Evolutionary conservation across 805 yeast species (phyloP), one percentile per base, ranked within the genome.

Genomic region (Monosporozyma servazzii): DNA sequence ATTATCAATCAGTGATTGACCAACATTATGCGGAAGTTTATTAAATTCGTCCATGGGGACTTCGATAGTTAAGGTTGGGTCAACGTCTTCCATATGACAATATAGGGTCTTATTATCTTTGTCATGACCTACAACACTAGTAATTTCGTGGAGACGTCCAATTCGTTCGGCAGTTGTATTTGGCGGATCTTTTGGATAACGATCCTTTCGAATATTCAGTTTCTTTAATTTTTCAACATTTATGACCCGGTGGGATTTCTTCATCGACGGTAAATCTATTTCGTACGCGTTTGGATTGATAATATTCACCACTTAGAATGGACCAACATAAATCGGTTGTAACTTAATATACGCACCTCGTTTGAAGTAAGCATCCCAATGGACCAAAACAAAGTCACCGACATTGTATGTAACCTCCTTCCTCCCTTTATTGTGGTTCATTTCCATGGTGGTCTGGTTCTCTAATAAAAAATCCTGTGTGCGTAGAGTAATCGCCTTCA

Each of bases 251-350:
- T 51, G 56, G 8, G 29, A 31, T 27, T 47, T 52, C 3, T 3
- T 15, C 2, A 13, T 9, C 2, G 48, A 11, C 2, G 52, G 53
- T 45, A 53, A 31, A 37, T 54, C 57, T 23, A 53, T 5, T 31
- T 53, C 55, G 39, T 39, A 51, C 17, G 53, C 51, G 36, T 51
- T 52, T 1, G 37, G 39, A 42, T 49, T 36, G 17, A 52, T 40
- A 2, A 10, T 11, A 25, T 49, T 49, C 5, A 49, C 50, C 10
- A 51, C 36, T 29, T 44, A 43, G 18, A 47, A 54, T 13, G 54
- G 56, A 13, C 54, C 54, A 8, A 47, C 39, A 30, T 48, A 47
- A n/a, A 51, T 15, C 23, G 50, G 49, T 48, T 51, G 49, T 25
- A 48, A 20, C 17, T 48, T 48, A 20, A 27, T 27, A 33, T 52